Base-by-base conservation (phyloP, 1,139 yeast species). In the Candida buenavistaensis region DNA sequence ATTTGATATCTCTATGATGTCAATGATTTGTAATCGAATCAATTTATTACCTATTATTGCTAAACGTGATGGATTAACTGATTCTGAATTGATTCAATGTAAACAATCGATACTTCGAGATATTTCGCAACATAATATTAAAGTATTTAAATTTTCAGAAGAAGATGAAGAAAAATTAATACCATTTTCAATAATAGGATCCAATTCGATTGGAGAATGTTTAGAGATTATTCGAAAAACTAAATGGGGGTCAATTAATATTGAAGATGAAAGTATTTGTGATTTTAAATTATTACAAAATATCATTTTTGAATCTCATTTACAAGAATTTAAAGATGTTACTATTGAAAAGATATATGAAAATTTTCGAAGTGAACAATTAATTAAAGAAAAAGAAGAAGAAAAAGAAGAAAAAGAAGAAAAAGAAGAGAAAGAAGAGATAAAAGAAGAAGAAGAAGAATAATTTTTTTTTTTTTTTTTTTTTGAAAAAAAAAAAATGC, bases 301-400 rank as follows among this genome's bases (percentile, higher is more conserved):
- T 34, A 72, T 81, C 4, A 51, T 82, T 32, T 65, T 82, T 42
- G 82, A 82, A 21, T 76, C 87, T 3, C 86, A 81, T 54, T 59
- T 81, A 46, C 80, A 78, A 50, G 89, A 81, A 40, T 72, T 82
- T 44, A 81, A 80, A 56, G 87, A 80, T 43, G 58, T 68, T 28
- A 81, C 89, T 2, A 80, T 77, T 46, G 71, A 73, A 38, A 60
- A 64, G 39, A 65, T 80, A 37, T 82, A 82, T 56, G 89, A 82
- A 53, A 62, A 64, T 38, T 82, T 76, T 56, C 72, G 89, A 61
- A 48, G 54, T 38, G 52, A 54, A 40, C 49, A 39, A 30, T 46
- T 55, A 31, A 25, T 32, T 16, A 22, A 24, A 26, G 16, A 10
- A 13, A 6, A 16, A 12, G 17, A 7, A 2, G 3, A 10, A 3